Percentiles rank a stretch among this genome's conserved stretches.
Evolutionary conservation across 225 moss, liverwort and hornwort species (phyloP).

Genomic region (Pleurozium schreberi): DNA sequence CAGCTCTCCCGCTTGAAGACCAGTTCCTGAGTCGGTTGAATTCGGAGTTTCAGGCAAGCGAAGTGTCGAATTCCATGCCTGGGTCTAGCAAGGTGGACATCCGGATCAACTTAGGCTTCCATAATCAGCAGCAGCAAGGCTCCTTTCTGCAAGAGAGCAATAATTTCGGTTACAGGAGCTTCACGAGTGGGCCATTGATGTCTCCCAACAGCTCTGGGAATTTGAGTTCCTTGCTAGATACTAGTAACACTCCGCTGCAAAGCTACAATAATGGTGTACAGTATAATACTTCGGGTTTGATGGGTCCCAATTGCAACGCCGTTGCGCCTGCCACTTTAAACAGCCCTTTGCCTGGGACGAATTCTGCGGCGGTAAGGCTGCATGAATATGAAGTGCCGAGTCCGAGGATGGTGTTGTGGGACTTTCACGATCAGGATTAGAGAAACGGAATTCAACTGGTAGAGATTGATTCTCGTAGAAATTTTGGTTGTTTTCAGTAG

Average conservation of each 20-base stretch:
- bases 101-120: not conserved
- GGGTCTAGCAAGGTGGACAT: not conserved
- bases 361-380: not conserved
- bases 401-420: constrained; percentile 34
- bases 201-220: not conserved
- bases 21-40: constrained; percentile 4
- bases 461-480: not conserved
- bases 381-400: constrained; percentile 24
- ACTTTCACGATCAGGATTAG: constrained; percentile 23
- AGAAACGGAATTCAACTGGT: not conserved
- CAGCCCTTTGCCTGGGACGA: not conserved
- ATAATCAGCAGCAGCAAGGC: not conserved
- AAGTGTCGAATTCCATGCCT: not conserved
- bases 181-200: constrained; percentile 5
- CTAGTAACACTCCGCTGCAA: not conserved
- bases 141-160: not conserved
- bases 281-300: not conserved
- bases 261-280: constrained; percentile 3
- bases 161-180: constrained; percentile 5
- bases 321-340: not conserved
- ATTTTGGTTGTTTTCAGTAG: not conserved
- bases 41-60: not conserved
- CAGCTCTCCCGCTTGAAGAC: not conserved
- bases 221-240: constrained; percentile 1
- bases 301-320: not conserved